Evolutionary conservation across 2,329 filamentous ascomycete genomes (phyloP).

Genomic region (Aspergillus tanneri): DNA sequence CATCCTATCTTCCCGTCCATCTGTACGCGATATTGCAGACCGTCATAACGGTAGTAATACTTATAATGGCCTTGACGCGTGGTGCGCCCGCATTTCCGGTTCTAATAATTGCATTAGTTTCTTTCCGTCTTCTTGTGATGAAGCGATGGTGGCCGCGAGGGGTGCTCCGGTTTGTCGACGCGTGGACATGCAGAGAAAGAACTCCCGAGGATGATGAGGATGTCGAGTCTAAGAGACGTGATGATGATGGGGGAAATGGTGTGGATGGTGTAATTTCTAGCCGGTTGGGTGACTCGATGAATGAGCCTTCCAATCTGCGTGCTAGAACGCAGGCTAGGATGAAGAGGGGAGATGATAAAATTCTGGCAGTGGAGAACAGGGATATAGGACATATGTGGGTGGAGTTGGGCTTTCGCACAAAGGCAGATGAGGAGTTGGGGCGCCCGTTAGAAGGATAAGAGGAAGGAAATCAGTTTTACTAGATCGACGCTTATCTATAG

Average conservation of each 20-base stretch:
- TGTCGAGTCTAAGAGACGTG: constrained; percentile 10
- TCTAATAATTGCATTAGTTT: constrained; percentile 64
- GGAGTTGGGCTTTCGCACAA: constrained; percentile 19
- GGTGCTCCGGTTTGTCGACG: constrained; percentile 54
- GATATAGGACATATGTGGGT: constrained; percentile 24
- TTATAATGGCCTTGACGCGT: constrained; percentile 62
- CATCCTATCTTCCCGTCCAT: constrained; percentile 56
- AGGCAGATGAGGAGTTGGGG: constrained; percentile 24
- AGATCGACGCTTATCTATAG: no score
- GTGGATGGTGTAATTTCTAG: constrained; percentile 8
- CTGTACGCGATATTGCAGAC: constrained; percentile 60
- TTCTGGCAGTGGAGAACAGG: not conserved
- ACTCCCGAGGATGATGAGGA: constrained; percentile 53
- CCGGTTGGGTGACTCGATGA: not conserved
- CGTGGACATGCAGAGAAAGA: constrained; percentile 53
- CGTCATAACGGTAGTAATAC: constrained; percentile 59
- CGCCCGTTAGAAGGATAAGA: constrained; percentile 5
- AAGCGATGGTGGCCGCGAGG: constrained; percentile 60
- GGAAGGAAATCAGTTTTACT: not conserved
- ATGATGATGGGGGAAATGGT: not conserved
- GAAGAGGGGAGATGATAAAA: not conserved
- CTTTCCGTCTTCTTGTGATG: constrained; percentile 61
- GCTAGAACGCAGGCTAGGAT: not conserved
- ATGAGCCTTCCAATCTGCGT: not conserved
- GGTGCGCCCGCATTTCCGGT: constrained; percentile 64